Conservation (phyloP, 2,329 filamentous ascomycete species). For the Bipolaris bicolor region DNA sequence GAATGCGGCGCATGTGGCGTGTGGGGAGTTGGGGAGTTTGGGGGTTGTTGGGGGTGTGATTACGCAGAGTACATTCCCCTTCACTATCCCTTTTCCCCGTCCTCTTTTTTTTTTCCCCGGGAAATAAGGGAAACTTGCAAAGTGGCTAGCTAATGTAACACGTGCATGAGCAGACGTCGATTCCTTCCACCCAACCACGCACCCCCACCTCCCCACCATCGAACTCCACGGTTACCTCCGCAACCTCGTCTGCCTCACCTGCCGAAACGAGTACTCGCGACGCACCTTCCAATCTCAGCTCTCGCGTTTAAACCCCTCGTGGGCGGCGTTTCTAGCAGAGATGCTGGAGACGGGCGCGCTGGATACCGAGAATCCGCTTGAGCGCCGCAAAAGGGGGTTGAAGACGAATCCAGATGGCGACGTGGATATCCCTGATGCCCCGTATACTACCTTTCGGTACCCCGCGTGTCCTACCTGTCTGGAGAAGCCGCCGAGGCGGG, state of each 20-base stretch:
- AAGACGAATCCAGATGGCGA: constrained; percentile 94
- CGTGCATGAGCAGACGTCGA: too few species aligned
- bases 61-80: constrained; percentile 69
- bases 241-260: constrained; percentile 79
- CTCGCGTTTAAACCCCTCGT: constrained; percentile 80
- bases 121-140: too few species aligned
- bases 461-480: constrained; percentile 86
- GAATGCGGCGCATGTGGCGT: constrained; percentile 79
- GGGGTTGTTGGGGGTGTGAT: constrained; percentile 79
- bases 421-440: constrained; percentile 84
- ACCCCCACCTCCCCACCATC: constrained; percentile 74
- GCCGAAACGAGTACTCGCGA: constrained; percentile 73
- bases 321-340: constrained; percentile 76
- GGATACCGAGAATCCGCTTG: constrained; percentile 74
- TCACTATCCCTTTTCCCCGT: too few species aligned
- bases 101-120: too few species aligned
- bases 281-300: constrained; percentile 77
- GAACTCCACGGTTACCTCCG: constrained; percentile 93
- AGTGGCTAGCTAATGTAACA: too few species aligned
- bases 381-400: constrained; percentile 71
- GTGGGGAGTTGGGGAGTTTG: constrained; percentile 72
- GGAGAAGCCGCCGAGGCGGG: constrained; percentile 64
- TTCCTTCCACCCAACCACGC: constrained; percentile 82
- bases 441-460: constrained; percentile 89
- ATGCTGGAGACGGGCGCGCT: constrained; percentile 77